Evolutionary conservation across 768 basidiomycete species (phyloP).

Genomic region (Boletellus emodensis): DNA sequence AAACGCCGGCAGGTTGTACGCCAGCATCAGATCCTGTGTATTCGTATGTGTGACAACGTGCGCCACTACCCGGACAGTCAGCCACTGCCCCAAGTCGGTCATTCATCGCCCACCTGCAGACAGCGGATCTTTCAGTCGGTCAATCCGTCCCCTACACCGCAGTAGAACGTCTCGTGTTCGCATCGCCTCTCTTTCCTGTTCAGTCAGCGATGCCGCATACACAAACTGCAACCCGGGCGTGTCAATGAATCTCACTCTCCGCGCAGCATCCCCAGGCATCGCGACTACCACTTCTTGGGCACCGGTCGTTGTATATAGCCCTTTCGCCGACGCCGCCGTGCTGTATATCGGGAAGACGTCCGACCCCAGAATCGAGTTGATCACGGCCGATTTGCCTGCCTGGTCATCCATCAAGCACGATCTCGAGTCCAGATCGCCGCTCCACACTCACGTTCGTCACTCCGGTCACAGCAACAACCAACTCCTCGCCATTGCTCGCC

Average conservation of each 20-base stretch:
- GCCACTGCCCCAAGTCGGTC: conserved; percentile 2
- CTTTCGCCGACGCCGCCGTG: conserved; percentile 44
- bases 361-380: conserved; percentile 69
- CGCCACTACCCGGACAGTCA: conserved; percentile 42
- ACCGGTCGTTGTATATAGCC: conserved; percentile 54
- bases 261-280: conserved; percentile 35
- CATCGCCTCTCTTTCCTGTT: conserved; percentile 19
- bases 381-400: conserved; percentile 81
- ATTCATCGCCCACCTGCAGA: conserved; percentile 53
- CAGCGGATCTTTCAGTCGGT: conserved; percentile 77
- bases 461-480: conserved; percentile 80
- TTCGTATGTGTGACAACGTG: conserved; percentile 66
- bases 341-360: conserved; percentile 54
- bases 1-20: conserved; percentile 82
- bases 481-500: conserved; percentile 43
- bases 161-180: conserved; percentile 69
- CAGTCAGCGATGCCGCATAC: conserved; percentile 36
- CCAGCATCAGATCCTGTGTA: conserved; percentile 83
- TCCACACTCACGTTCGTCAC: conserved; percentile 63
- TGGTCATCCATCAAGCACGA: conserved; percentile 24
- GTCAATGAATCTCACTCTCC: conserved; percentile 66
- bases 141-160: conserved; percentile 76
- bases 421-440: neutral
- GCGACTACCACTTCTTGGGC: conserved; percentile 59
- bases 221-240: conserved; percentile 74